Evolutionary conservation across 2,329 filamentous ascomycete genomes (phyloP), one percentile per base, ranked within the genome.

Genomic region (Cladorrhinum sp.): DNA sequence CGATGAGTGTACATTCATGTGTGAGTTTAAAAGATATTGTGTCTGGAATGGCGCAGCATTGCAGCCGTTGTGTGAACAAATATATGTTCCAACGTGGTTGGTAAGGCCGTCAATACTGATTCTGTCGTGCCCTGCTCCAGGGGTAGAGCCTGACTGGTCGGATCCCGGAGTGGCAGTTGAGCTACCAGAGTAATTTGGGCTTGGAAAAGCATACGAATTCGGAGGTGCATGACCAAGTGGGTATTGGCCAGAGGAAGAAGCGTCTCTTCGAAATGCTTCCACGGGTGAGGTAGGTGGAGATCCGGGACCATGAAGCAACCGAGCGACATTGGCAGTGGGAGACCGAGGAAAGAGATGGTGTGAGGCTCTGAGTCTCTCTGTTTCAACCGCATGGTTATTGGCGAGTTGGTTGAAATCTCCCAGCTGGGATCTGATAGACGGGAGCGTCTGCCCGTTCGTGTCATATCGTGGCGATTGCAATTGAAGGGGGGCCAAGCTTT

Each of bases 31-130:
- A 9, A 94, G 79, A 75, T 87, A 87, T 68, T 87, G 86, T 0
- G 91, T 95, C 68, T 91, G 88, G 67, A 95, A 95, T 0, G 91
- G 86, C 28, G 80, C 75, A 1, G 90, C 90, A 39, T 73, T 89
- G 72, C 91, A 95, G 8, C 87, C 88, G 7, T 79, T 67, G 55
- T 77, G 76, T 68, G 74, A 79, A 72, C 89, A 93, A 51, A 82
- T 75, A 70, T 83, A 90, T 3, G 75, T 75, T 20, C 80, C 83
- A 39, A 77, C 74, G 3, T 81, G 81, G 68, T 79, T 82, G 10
- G 82, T 82, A 58, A 85, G 79, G 20, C 78, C 81, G 59, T 86
- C 83, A 53, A 84, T 83, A 68, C 82, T 84, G 81, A 85, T 84
- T 55, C 79, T 82, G 20, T 77, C 76, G 2, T 67, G 74, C 2